These are phyloP conservation scores for Penicillium vulpinum DNA, from an alignment of 2,329 filamentous ascomycete genomes.

Conservation along the genomic window DNA sequence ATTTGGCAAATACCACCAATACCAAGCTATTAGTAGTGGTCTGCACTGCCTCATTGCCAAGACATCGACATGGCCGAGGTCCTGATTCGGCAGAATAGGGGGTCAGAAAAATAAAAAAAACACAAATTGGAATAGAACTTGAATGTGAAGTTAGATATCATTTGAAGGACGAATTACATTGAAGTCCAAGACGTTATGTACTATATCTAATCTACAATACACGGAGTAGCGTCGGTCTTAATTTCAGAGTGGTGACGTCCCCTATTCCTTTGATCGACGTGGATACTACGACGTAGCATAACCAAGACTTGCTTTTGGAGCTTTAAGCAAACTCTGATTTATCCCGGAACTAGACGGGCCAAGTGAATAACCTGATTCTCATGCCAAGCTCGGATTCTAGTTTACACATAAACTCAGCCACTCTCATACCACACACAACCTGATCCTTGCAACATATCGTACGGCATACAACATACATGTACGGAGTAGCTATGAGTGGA, in stretches of 20 bases:
- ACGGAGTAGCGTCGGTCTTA: too few relatives aligned
- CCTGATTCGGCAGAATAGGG: constrained; percentile 3
- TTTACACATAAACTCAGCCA: constrained; percentile 1
- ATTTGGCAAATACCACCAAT: constrained; percentile 1
- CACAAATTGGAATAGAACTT: not conserved
- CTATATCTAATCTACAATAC: not conserved
- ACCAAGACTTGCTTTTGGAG: not conserved
- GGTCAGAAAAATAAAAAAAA: not conserved
- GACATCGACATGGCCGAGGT: not conserved
- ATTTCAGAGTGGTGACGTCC: constrained; percentile 6
- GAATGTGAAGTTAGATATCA: not conserved
- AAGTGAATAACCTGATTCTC: not conserved
- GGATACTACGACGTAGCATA: not conserved
- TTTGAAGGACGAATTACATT: not conserved
- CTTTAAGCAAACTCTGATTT: not conserved
- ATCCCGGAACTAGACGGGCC: not conserved
- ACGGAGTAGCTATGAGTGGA: not conserved
- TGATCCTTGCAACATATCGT: not conserved
- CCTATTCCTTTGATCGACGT: not conserved
- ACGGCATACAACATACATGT: not conserved
- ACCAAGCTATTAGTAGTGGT: constrained; percentile 11
- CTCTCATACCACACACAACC: not conserved
- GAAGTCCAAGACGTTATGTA: not conserved
- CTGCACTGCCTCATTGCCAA: constrained; percentile 37
- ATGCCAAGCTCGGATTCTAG: not conserved